Base-by-base conservation (phyloP, 345 rosid species). In the Citrus medica region DNA sequence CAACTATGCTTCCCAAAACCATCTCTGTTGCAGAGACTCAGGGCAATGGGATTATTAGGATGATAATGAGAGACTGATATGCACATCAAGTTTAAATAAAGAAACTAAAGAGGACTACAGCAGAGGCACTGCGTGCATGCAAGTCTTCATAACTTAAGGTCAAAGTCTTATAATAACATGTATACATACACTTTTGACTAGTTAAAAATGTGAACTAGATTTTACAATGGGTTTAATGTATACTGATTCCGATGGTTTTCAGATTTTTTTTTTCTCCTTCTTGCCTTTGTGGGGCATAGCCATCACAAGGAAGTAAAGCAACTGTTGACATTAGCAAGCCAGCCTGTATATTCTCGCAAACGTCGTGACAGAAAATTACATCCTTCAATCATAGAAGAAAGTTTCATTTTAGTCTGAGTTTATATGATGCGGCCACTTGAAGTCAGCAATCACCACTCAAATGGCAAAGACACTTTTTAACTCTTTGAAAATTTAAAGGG, bases 291-390 rank as follows among this genome's bases (percentile, higher is more conserved):
- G 58, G 66, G 55, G 51, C 76, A 60, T 13, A 25, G 55, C 67
- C 32, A 59, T 28, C 40, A 16, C 14, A 60, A 56, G 76, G 40
- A 66, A 35, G n/a, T 35, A 69, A 80, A 60, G 55, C 42, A 67
- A 38, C 38, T 30, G 51, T 5, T 63, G 56, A 33, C 22, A 71
- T 35, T 19, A n/a, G 27, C 62, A 59, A 73, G 80, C 78, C 77
- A 76, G 76, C 75, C 80, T 66, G 78, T 78, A 53, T 53, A 74
- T 77, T 77, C 73, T 53, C 56, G 37, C 48, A 73, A 35, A 61
- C 42, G 21, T 46, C 40, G 3, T 37, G 40, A 9, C 32, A 66
- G 17, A 51, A 40, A 48, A 28, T 48, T 13, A 40, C 32, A 0
- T 46, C 46, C 30, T 75, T 32, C 46, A 21, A 22, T 48, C 78